These are phyloP conservation scores for Claviceps monticola DNA, from an alignment of 2,329 filamentous ascomycete species.

Conservation along the genomic window DNA sequence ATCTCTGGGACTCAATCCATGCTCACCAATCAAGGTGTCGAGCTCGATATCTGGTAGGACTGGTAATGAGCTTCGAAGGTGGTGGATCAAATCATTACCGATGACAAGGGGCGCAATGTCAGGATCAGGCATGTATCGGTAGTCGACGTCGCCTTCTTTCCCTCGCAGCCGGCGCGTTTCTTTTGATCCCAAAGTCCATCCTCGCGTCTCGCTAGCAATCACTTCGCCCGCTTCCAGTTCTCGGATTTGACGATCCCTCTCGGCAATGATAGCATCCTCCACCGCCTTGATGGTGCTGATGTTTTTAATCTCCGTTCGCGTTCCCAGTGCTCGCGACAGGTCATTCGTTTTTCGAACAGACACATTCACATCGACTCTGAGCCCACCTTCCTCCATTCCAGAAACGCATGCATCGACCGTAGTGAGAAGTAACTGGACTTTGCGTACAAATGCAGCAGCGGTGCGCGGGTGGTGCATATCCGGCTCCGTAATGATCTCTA, in stretches of 20 bases:
- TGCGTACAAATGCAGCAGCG: constrained; percentile 76
- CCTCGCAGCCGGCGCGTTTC: constrained; percentile 72
- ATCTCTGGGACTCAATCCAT: constrained; percentile 65
- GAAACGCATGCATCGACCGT: constrained; percentile 74
- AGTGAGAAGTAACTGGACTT: constrained; percentile 69
- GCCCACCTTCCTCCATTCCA: constrained; percentile 85
- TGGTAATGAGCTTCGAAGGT: constrained; percentile 51
- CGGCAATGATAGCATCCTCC: constrained; percentile 85
- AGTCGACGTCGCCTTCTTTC: constrained; percentile 95
- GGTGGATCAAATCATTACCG: constrained; percentile 50
- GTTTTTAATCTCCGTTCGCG: constrained; percentile 95
- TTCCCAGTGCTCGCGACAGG: constrained; percentile 43
- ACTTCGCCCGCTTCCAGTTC: constrained; percentile 62
- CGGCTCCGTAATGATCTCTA: constrained; percentile 90
- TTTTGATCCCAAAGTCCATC: constrained; percentile 76
- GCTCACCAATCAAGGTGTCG: constrained; percentile 44
- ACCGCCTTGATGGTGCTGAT: constrained; percentile 88
- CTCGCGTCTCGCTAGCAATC: constrained; percentile 76
- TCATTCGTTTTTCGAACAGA: constrained; percentile 55
- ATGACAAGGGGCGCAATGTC: constrained; percentile 74
- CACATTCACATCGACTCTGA: constrained; percentile 91
- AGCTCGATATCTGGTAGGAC: constrained; percentile 59
- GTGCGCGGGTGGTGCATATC: constrained; percentile 78
- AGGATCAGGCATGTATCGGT: constrained; percentile 95
- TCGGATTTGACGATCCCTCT: constrained; percentile 75